These are phyloP conservation scores for Candida glucosophila DNA, from an alignment of 1,139 yeast species.

Conservation along the genomic window DNA sequence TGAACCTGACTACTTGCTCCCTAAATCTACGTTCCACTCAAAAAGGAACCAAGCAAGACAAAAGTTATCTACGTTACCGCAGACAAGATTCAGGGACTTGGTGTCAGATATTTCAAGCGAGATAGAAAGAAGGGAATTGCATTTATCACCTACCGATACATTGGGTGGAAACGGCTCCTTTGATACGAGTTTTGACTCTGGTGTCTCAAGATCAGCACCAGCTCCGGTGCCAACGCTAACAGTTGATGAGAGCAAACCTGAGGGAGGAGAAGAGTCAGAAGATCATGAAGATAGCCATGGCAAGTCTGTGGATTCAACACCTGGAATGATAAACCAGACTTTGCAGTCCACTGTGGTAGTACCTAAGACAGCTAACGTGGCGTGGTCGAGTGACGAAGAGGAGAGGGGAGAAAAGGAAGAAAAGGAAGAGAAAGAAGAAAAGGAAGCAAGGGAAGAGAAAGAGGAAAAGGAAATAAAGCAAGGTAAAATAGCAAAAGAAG, in stretches of 20 bases:
- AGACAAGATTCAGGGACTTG: conserved; percentile 76
- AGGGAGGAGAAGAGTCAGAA: conserved; percentile 4
- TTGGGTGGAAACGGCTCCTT: conserved; percentile 2
- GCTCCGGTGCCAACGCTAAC: background rate
- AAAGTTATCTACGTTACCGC: conserved; percentile 79
- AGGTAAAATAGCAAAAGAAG: conserved; percentile 1
- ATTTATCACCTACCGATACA: conserved; percentile 35
- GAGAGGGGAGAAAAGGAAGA: conserved; percentile 6
- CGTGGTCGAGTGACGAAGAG: conserved; percentile 81
- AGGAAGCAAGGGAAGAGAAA: conserved; percentile 3
- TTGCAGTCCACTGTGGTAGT: conserved; percentile 57
- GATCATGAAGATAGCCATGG: conserved; percentile 4
- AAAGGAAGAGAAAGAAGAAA: conserved; percentile 4
- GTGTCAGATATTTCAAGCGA: conserved; percentile 86
- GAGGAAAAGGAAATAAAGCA: conserved; percentile 2
- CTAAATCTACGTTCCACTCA: conserved; percentile 75
- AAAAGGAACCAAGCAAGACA: conserved; percentile 94
- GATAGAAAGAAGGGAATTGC: conserved; percentile 66
- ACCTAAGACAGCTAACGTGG: conserved; percentile 68
- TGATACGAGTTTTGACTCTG: background rate
- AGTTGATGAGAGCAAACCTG: no score
- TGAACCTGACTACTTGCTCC: conserved; percentile 57
- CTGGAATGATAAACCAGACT: background rate
- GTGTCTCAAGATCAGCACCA: no score
- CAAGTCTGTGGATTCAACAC: conserved; percentile 1